Base-by-base conservation (phyloP, 345 rosid species). In the Rhodamnia rubescens region DNA sequence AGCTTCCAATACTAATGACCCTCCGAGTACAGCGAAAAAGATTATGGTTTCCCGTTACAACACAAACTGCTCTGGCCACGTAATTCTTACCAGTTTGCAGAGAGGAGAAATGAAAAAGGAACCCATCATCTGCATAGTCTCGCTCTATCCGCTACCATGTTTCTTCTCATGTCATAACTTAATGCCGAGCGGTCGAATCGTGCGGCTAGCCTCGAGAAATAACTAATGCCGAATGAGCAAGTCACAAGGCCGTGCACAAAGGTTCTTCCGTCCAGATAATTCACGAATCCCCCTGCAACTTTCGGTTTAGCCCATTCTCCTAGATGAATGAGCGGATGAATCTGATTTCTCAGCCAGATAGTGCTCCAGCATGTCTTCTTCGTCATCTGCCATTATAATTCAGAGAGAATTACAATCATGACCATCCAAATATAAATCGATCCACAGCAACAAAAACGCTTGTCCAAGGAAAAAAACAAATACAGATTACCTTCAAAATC, bases 321-420 rank as follows among this genome's bases (percentile, higher is more conserved):
- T 91, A n/a, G 90, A 91, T 22, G 94, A 86, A 85, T 94, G 96
- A 40, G 91, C 27, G 3, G 95, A 91, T 14, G 93, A 86, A 86
- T 95, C 97, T 52, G 95, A 90, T 89, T 97, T 97, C 94, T 95
- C 98, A 0, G 98, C 98, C 87, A 96, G 91, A 88, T 95, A 95
- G 88, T 95, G 99, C 93, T 96, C 97, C 40, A 97, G 93, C 98
- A 97, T 95, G 87, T 95, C 99, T 83, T 94, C 96, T 90, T 97
- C 98, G 10, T 95, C 99, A 88, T 94, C 99, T 93, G 92, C 88
- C 85, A 69, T 58, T 10, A 74, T 27, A 69, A 11, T 64, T 87
- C 49, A 61, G 57, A 81, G 36, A 59, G 51, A 58, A 21, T 51
- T 59, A 83, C 59, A 81, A 36, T 47, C 47, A 36, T 20, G 80